Percentiles rank a stretch among this genome's conserved stretches.
Evolutionary conservation across 371 early-diverging fungal genomes (phyloP).

Genomic region (Neoconidiobolus thromboides): DNA sequence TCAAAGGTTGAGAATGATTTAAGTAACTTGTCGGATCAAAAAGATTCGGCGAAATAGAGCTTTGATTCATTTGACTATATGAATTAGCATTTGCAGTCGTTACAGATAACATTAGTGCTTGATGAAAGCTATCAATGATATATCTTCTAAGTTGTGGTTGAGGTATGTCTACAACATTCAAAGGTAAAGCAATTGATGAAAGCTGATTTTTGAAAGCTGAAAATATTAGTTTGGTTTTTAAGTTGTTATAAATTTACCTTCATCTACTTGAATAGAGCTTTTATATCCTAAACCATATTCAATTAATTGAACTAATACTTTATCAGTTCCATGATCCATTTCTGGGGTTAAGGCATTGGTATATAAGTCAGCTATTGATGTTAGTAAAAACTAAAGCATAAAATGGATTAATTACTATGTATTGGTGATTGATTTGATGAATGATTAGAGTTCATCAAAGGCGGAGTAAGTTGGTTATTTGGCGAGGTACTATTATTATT

Average conservation of each 20-base stretch:
- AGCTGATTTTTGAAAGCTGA: neutral
- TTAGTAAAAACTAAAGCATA: neutral
- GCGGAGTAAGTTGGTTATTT: neutral
- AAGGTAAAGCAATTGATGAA: neutral
- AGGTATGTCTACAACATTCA: neutral
- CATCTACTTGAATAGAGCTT: neutral
- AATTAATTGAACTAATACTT: neutral
- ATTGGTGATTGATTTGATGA: neutral
- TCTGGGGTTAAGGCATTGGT: neutral
- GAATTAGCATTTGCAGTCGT: neutral
- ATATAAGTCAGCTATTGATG: neutral
- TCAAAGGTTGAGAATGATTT: neutral
- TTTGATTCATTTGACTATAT: neutral
- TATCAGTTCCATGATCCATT: neutral
- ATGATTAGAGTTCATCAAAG: neutral
- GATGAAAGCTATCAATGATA: constrained; percentile 1
- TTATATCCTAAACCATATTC: neutral
- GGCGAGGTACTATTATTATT: neutral
- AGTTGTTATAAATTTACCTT: neutral
- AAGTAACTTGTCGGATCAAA: too few species aligned
- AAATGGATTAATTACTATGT: neutral
- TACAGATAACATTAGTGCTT: neutral
- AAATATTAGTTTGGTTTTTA: neutral
- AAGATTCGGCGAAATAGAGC: neutral
- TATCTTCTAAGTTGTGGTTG: neutral